Evolutionary conservation across 345 rosid genomes (phyloP).

Genomic region (Euphorbia tirucalli): DNA sequence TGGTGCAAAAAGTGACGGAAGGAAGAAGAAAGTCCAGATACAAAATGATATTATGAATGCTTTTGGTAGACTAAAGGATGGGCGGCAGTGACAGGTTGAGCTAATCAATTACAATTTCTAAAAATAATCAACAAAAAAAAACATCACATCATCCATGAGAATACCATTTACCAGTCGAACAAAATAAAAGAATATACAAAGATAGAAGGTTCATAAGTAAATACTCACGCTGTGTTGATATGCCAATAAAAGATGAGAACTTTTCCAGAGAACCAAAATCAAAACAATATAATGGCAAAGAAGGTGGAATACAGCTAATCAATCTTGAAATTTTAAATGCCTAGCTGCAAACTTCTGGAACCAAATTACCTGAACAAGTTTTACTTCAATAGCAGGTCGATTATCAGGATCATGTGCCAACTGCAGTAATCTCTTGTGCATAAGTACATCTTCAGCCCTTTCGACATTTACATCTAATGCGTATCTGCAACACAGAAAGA

Average conservation of each 20-base stretch:
- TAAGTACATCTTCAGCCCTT: constrained; percentile 92
- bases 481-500: constrained; percentile 45
- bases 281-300: neutral
- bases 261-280: neutral
- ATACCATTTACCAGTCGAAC: neutral
- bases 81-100: neutral
- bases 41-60: neutral
- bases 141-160: constrained; percentile 10
- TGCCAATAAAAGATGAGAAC: constrained; percentile 3
- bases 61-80: neutral
- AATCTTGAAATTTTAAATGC: neutral
- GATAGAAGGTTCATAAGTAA: neutral
- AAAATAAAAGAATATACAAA: neutral
- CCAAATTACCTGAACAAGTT: constrained; percentile 66
- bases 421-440: constrained; percentile 63
- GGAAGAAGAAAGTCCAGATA: neutral
- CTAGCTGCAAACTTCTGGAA: neutral
- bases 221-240: neutral
- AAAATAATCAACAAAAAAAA: constrained; percentile 8
- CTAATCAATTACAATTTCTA: neutral
- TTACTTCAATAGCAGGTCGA: constrained; percentile 58
- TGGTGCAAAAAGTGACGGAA: neutral
- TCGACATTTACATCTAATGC: constrained; percentile 97
- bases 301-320: neutral
- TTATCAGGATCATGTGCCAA: constrained; percentile 55